Conservation (phyloP, 345 rosid species). For the Theobroma cacao region DNA sequence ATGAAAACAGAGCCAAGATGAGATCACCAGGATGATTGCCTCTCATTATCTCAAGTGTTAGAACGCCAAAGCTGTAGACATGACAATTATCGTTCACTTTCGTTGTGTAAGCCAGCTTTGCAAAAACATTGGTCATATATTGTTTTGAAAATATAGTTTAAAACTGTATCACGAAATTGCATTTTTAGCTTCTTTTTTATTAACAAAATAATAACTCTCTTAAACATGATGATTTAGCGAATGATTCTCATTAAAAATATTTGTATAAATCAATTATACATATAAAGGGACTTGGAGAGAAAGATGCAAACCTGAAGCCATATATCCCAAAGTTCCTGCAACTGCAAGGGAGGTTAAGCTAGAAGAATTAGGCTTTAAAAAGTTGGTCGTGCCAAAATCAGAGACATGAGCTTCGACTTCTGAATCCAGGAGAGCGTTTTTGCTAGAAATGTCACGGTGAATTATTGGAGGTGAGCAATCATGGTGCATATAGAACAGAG, state of each 20-base stretch:
- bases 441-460: slow-evolving; percentile 14
- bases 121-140: not conserved
- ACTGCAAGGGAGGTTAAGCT: not conserved
- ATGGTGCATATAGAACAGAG: slow-evolving; percentile 17
- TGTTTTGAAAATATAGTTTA: not conserved
- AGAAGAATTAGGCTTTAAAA: slow-evolving; percentile 7
- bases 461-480: slow-evolving; percentile 10
- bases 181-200: not conserved
- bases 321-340: slow-evolving; percentile 18
- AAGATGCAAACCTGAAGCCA: slow-evolving; percentile 16
- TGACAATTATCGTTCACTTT: slow-evolving; percentile 9
- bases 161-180: not conserved
- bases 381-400: slow-evolving; percentile 15
- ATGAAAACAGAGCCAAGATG: not conserved
- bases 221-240: too few relatives aligned
- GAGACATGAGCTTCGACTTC: slow-evolving; percentile 13
- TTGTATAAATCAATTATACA: too few relatives aligned
- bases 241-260: too few relatives aligned
- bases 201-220: too few relatives aligned
- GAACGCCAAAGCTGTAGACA: slow-evolving; percentile 18
- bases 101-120: slow-evolving; percentile 12
- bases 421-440: too few relatives aligned
- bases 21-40: slow-evolving; percentile 23
- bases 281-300: too few relatives aligned
- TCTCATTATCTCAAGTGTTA: slow-evolving; percentile 13